Base-by-base conservation (phyloP, 176 grass and related monocot genomes). In the Triticum urartu region DNA sequence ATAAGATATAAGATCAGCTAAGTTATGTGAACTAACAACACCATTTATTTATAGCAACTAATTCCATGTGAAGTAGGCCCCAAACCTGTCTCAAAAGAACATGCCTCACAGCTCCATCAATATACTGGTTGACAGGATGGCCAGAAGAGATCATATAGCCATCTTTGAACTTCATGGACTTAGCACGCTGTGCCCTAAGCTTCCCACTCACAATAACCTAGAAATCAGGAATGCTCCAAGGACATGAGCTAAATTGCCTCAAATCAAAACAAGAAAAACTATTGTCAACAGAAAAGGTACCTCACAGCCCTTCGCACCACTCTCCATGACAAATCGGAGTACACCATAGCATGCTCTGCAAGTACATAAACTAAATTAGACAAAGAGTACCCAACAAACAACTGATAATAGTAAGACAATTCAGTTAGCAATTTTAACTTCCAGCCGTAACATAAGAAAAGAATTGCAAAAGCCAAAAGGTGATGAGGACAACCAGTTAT, bases 141-240 rank as follows among this genome's bases (percentile, higher is more conserved):
- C 94, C 92, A 22, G 90, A 97, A 14, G 94, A 97, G 36, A 92
- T 94, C 92, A 97, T 97, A 54, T 97, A 97, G 0, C 94, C 94
- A 25, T 97, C 92, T 86, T 94, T 92, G 90, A 97, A 97, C 75
- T 97, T 97, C 92, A 94, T 94, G 64, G 92, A 97, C 58, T 97
- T 94, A 17, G 92, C 92, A 75, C 88, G 90, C 34, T 90, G 88
- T 3, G 94, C 90, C 80, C 94, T 90, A 33, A 97, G 85, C 83
- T 94, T 94, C 77, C 94, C 92, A 43, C 90, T 92, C 4, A 97
- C 90, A 86, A 97, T 94, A 59, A 97, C 94, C 94, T 97, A 39
- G 3, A 32, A 50, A 79, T 7, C 5, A 17, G 25, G 38, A 39
- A 52, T 7, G 21, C 1, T 3, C 36, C 25, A 30, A 64, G 17